Evolutionary conservation across 352 stramenopile genomes (phyloP).

Genomic region (Pythium phragmiticola): DNA sequence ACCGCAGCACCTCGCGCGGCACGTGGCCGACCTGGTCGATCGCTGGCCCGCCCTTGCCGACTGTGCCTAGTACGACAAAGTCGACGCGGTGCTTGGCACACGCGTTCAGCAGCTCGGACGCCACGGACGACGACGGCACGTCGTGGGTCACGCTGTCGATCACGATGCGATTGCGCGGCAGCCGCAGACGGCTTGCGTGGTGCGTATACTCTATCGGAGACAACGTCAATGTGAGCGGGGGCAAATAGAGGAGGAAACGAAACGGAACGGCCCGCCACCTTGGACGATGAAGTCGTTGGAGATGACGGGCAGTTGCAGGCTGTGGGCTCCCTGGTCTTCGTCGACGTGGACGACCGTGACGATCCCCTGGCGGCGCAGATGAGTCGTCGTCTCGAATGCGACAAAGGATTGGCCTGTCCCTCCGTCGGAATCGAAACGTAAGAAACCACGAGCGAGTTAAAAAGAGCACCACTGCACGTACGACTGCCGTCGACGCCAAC

Average conservation of each 20-base stretch:
- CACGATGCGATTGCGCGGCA: slow-evolving; percentile 41
- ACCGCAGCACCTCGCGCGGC: slow-evolving; percentile 42
- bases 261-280: slow-evolving; percentile 17
- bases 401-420: slow-evolving; percentile 56
- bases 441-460: neutral
- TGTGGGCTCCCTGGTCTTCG: slow-evolving; percentile 39
- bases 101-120: slow-evolving; percentile 37
- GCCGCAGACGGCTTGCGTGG: slow-evolving; percentile 38
- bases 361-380: slow-evolving; percentile 46
- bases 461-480: slow-evolving; percentile 27
- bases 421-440: neutral
- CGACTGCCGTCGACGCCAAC: slow-evolving; percentile 68
- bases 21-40: slow-evolving; percentile 63
- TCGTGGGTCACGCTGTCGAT: slow-evolving; percentile 32
- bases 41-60: slow-evolving; percentile 58
- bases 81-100: slow-evolving; percentile 30
- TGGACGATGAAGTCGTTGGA: slow-evolving; percentile 57
- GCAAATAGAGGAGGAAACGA: too few species aligned
- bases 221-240: neutral
- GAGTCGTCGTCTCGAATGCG: slow-evolving; percentile 48
- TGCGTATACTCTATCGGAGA: slow-evolving; percentile 44
- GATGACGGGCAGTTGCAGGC: slow-evolving; percentile 54
- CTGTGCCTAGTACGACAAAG: slow-evolving; percentile 53
- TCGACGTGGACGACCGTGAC: slow-evolving; percentile 48
- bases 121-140: slow-evolving; percentile 25